Evolutionary conservation across 768 basidiomycete species (phyloP).

Genomic region (Ramaria sp.): DNA sequence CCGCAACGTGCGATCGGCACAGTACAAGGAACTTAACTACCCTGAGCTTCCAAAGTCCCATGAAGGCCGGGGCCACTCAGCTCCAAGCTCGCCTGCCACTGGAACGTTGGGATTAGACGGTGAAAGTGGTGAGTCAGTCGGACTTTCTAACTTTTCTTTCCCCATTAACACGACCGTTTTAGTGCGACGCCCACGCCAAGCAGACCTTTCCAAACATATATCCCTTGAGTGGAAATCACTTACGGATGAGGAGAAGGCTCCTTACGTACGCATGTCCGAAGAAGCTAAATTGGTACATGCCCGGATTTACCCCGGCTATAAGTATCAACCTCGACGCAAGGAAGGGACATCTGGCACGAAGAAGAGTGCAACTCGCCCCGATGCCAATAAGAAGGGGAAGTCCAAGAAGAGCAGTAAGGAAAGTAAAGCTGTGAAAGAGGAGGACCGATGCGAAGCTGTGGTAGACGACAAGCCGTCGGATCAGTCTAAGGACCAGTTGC

Average conservation of each 20-base stretch:
- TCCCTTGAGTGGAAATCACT: constrained; percentile 73
- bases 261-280: constrained; percentile 37
- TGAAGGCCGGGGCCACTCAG: constrained; percentile 3
- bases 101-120: constrained; percentile 5
- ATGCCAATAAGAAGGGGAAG: neutral
- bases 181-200: constrained; percentile 33
- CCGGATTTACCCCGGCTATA: constrained; percentile 45
- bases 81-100: constrained; percentile 3
- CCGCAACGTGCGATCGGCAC: constrained; percentile 8
- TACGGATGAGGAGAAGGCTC: constrained; percentile 44
- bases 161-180: neutral
- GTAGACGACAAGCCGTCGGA: neutral
- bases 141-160: neutral
- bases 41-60: constrained; percentile 1
- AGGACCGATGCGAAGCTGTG: neutral
- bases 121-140: neutral
- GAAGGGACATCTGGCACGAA: neutral
- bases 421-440: neutral
- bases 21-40: constrained; percentile 8
- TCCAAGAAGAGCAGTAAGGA: constrained; percentile 1
- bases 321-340: constrained; percentile 36
- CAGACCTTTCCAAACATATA: constrained; percentile 74
- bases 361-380: neutral
- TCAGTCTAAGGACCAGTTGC: neutral
- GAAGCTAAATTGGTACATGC: constrained; percentile 37